Base-by-base conservation (phyloP, 108 stramenopile genomes). In the Pseudonitzschia multiseries region DNA sequence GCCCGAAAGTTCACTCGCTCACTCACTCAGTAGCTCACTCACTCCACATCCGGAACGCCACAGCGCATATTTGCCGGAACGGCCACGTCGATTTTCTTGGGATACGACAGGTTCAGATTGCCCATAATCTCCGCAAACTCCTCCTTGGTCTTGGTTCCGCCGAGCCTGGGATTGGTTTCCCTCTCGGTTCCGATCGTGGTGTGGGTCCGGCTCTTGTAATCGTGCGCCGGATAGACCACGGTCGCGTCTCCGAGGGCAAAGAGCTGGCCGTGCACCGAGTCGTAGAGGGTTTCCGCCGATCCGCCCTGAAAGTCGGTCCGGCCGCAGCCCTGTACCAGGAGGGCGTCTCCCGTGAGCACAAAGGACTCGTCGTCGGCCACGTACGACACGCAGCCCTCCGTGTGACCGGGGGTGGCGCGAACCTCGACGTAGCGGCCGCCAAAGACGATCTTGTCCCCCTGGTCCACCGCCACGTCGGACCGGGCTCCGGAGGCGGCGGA, bases 251-350 rank as follows among this genome's bases (percentile, higher is more conserved):
- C 91, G 20, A 98, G 79, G 28, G 65, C 18, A 71, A 90, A 95
- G 12, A 98, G 65, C 82, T 96, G 87, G 26, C 71, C 50, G 59
- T 89, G 80, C 46, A 96, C 78, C 36, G 79, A 83, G 2, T 87
- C 73, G 71, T 89, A 96, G 18, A 96, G 73, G 17, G 67, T 76
- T 48, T 80, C 78, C 22, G 94, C 79, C 32, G 71, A 80, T 13
- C 97, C 97, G 22, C 86, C 88, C 68, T 87, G 87, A 71, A 97
- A 95, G 68, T 96, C 96, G 5, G 94, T 93, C 40, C 92, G 81
- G 17, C 94, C 95, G 75, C 90, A 91, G 14, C 93, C 95, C 43
- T 86, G 68, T 28, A 96, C 80, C 57, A 96, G 70, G 29, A 97
- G 64, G 0, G 91, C 75, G 75, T 97, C 97, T 5, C 97, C 97